These are phyloP conservation scores for Cercophora sp. DNA, from an alignment of 495 filamentous ascomycete species.

Conservation along the genomic window DNA sequence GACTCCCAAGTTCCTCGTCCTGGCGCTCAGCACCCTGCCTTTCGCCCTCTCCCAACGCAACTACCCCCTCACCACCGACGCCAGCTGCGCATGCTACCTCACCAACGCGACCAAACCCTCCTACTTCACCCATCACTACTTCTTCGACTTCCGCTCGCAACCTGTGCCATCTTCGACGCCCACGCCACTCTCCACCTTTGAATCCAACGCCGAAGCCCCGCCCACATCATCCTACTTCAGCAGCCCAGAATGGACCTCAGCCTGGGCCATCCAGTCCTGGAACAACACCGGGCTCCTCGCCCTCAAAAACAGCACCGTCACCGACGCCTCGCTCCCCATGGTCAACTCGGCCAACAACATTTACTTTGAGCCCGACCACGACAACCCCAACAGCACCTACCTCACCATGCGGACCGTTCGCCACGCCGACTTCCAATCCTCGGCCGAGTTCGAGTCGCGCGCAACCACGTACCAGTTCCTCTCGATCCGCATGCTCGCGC, in stretches of 20 bases:
- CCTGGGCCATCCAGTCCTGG: slow-evolving; percentile 63
- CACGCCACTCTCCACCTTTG: slow-evolving; percentile 19
- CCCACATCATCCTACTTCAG: slow-evolving; percentile 37
- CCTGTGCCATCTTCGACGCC: slow-evolving; percentile 27
- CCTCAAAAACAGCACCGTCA: slow-evolving; percentile 27
- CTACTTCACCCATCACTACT: slow-evolving; percentile 61
- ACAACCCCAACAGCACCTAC: slow-evolving; percentile 42
- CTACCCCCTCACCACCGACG: slow-evolving; percentile 41
- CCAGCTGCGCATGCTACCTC: slow-evolving; percentile 45
- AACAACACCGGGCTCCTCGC: slow-evolving; percentile 33
- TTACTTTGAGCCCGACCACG: slow-evolving; percentile 49
- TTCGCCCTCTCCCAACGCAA: too few species aligned
- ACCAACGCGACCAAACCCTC: slow-evolving; percentile 44
- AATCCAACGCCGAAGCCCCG: slow-evolving; percentile 26
- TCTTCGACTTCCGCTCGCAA: slow-evolving; percentile 63
- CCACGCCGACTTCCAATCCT: slow-evolving; percentile 50
- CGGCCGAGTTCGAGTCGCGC: slow-evolving; percentile 61
- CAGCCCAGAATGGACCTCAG: slow-evolving; percentile 35
- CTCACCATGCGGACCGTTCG: slow-evolving; percentile 62
- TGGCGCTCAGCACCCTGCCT: too few species aligned
- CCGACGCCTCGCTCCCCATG: slow-evolving; percentile 46
- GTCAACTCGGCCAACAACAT: slow-evolving; percentile 62
- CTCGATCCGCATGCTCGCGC: slow-evolving; percentile 58
- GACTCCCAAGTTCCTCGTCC: too few species aligned
- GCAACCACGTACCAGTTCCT: slow-evolving; percentile 54